Base-by-base conservation (phyloP, 208 protist genomes). In the Kentomonas sorsogonicus region DNA sequence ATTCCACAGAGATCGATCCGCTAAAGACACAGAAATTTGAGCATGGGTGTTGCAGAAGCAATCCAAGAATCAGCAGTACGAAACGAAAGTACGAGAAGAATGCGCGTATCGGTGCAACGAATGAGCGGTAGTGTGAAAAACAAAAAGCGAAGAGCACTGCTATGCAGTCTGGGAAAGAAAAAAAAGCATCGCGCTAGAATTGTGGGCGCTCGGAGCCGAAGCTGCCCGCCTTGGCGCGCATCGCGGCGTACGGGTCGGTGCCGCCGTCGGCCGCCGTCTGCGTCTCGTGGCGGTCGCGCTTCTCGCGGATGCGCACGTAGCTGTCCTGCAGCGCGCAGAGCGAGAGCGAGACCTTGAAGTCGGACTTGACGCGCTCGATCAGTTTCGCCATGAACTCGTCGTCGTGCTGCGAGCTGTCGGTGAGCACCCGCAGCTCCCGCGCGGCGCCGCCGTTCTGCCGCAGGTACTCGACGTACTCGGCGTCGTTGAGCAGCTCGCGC, bases 311-410 rank as follows among this genome's bases (percentile, higher is more conserved):
- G 26, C 83, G 72, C 54, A 69, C 56, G 64, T 91, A 94, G 69
- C 80, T 89, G 25, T 91, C 81, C 58, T 89, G 83, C 66, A 94
- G 63, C 1, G 87, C 87, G 53, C 87, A 94, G 34, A 94, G 66
- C 23, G 83, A 79, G 11, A 94, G 62, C 29, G 87, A 87, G 63
- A 91, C 68, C 52, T 78, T 83, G 46, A 69, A 60, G 58, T 94
- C 81, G 15, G 74, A 83, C 58, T 87, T 82, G 11, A 94, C 71
- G 20, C 54, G 69, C 38, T 85, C 75, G 50, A 72, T 69, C 43
- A 94, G 66, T 63, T 86, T 86, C 36, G 70, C 65, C 77, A 91
- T 91, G 29, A 91, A 79, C 53, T 89, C 87, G 53, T 94, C 83
- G 61, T 94, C 83, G 59, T 86, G 73, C 23, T 82, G 67, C 15